Evolutionary conservation across 2,329 filamentous ascomycete genomes (phyloP).

Genomic region (Venturia carpophila): DNA sequence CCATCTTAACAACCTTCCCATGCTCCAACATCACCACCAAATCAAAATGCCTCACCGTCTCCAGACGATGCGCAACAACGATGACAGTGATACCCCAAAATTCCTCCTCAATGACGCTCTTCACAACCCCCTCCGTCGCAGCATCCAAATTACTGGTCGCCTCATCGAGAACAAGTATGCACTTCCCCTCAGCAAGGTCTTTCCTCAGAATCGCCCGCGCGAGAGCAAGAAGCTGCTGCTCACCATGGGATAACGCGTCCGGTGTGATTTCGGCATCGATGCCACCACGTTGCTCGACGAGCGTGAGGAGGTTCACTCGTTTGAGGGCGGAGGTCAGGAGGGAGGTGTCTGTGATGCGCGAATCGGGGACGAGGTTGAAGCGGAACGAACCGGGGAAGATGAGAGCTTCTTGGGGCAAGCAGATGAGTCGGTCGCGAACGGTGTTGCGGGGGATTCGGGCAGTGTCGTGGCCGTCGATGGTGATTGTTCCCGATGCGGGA

Average conservation of each 20-base stretch:
- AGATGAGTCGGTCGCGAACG: constrained; percentile 36
- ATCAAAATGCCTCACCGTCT: constrained; percentile 42
- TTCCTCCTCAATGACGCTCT: constrained; percentile 41
- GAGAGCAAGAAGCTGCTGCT: constrained; percentile 15
- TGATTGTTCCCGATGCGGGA: constrained; percentile 36
- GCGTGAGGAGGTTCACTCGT: not conserved
- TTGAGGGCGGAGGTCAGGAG: not conserved
- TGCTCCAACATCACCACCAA: constrained; percentile 1
- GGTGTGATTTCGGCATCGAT: not conserved
- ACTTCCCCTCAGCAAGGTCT: constrained; percentile 31
- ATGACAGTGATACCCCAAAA: constrained; percentile 53
- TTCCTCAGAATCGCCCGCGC: constrained; percentile 17
- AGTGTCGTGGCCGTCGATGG: constrained; percentile 44
- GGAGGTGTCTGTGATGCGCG: not conserved
- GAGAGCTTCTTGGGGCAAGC: constrained; percentile 18
- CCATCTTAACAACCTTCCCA: not conserved
- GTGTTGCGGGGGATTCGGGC: constrained; percentile 28
- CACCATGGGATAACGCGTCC: constrained; percentile 12
- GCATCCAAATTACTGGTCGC: constrained; percentile 32
- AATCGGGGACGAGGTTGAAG: constrained; percentile 11
- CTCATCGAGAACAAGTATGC: constrained; percentile 22
- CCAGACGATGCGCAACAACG: constrained; percentile 49
- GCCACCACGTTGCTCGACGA: constrained; percentile 7
- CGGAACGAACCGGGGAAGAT: constrained; percentile 4
- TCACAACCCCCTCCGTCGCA: constrained; percentile 38